Percentiles rank a stretch among this genome's conserved stretches.
These are phyloP conservation scores for Dalbergia oliveri DNA, from an alignment of 306 rosid species.

Conservation along the genomic window DNA sequence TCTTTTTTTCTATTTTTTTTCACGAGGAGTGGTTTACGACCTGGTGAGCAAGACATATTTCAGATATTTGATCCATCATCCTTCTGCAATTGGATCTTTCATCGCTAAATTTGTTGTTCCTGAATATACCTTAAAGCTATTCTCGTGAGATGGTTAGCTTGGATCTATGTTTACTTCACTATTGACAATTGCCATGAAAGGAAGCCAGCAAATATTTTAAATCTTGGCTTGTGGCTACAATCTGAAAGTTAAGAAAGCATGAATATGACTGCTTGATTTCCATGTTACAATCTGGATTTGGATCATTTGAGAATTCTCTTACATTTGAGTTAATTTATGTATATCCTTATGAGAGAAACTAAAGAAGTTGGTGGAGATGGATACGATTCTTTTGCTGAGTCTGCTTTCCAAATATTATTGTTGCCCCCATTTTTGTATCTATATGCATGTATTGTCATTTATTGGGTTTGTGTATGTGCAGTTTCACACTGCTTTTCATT, in stretches of 20 bases:
- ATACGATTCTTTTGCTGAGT: background rate
- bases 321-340: slow-evolving; percentile 19
- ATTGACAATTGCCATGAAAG: slow-evolving; percentile 1
- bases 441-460: slow-evolving; percentile 4
- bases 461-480: background rate
- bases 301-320: background rate
- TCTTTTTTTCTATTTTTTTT: background rate
- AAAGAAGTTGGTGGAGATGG: background rate
- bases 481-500: slow-evolving; percentile 27
- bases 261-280: background rate
- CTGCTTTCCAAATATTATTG: background rate
- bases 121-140: slow-evolving; percentile 51
- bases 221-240: slow-evolving; percentile 34
- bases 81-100: slow-evolving; percentile 84
- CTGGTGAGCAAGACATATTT: slow-evolving; percentile 54
- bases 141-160: slow-evolving; percentile 23
- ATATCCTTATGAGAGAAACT: background rate
- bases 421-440: background rate
- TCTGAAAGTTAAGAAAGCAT: slow-evolving; percentile 15
- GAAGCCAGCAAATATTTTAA: slow-evolving; percentile 40
- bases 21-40: no score
- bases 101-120: slow-evolving; percentile 81
- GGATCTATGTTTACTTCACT: slow-evolving; percentile 26
- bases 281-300: slow-evolving; percentile 3
- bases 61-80: slow-evolving; percentile 95